Evolutionary conservation across 2,329 filamentous ascomycete genomes (phyloP).

Genomic region (Stagonosporopsis tanaceti): DNA sequence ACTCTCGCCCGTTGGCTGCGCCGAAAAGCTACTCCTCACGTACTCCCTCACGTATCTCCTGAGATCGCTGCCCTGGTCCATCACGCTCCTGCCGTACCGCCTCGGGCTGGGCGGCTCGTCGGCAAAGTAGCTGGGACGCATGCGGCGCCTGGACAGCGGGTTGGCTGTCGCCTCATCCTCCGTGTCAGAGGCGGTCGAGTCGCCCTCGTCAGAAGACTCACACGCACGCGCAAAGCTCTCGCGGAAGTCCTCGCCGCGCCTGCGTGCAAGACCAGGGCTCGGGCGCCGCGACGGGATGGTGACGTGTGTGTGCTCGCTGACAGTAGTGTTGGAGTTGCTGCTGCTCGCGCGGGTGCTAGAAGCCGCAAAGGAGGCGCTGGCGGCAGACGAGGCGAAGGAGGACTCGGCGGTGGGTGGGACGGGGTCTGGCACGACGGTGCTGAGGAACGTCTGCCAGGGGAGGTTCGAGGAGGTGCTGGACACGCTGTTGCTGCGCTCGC

Average conservation of each 20-base stretch:
- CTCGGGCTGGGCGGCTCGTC: conserved; percentile 40
- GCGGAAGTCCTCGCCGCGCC: conserved; percentile 26
- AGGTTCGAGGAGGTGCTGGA: conserved; percentile 65
- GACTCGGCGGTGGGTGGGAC: conserved; percentile 81
- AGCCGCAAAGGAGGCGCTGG: conserved; percentile 59
- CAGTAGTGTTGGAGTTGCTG: conserved; percentile 55
- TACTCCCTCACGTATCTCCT: conserved; percentile 41
- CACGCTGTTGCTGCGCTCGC: conserved; percentile 73
- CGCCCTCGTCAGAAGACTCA: conserved; percentile 55
- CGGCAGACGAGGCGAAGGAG: conserved; percentile 77
- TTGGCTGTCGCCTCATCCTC: conserved; percentile 58
- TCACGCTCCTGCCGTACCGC: conserved; percentile 40
- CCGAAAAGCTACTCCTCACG: conserved; percentile 40
- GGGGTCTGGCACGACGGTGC: conserved; percentile 81
- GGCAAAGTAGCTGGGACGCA: conserved; percentile 30
- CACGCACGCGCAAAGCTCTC: conserved; percentile 61
- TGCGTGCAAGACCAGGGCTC: conserved; percentile 40
- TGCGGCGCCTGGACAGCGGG: conserved; percentile 26
- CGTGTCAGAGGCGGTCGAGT: conserved; percentile 58
- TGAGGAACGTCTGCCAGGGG: conserved; percentile 82
- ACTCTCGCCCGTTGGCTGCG: conserved; percentile 5
- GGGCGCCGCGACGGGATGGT: conserved; percentile 47
- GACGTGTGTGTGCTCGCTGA: conserved; percentile 49
- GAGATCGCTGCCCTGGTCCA: conserved; percentile 38
- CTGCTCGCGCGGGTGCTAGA: conserved; percentile 55